Percentiles rank a stretch among this genome's conserved stretches.
Conservation (phyloP, 768 basidiomycete genomes). For the Boletus rubroflammeus region DNA sequence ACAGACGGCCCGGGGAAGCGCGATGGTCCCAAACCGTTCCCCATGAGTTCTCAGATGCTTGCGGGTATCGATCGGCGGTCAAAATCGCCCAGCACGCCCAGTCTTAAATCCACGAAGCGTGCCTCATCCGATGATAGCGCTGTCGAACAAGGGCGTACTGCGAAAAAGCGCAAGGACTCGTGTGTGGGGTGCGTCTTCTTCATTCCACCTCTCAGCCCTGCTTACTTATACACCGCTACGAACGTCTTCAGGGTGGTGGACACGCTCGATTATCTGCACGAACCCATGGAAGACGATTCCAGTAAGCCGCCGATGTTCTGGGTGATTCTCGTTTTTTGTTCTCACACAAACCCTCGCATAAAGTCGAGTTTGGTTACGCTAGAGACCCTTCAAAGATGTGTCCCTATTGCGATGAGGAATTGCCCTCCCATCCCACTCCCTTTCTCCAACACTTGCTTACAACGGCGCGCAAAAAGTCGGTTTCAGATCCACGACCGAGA, state of each 20-base stretch:
- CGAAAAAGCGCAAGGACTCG: constrained; percentile 35
- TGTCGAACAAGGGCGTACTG: constrained; percentile 21
- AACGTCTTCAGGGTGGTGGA: constrained; percentile 8
- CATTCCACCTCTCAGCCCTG: constrained; percentile 7
- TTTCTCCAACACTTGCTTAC: constrained; percentile 52
- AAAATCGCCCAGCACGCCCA: constrained; percentile 14
- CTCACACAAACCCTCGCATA: background rate
- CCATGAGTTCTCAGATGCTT: constrained; percentile 47
- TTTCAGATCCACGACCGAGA: constrained; percentile 57
- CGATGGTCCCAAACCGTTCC: constrained; percentile 36
- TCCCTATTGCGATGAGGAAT: constrained; percentile 73
- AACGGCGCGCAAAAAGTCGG: constrained; percentile 50
- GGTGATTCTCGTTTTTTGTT: background rate
- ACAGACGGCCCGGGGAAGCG: background rate
- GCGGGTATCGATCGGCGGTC: constrained; percentile 35
- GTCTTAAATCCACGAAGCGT: constrained; percentile 25
- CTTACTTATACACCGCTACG: background rate
- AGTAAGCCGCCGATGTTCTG: constrained; percentile 29
- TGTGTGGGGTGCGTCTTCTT: constrained; percentile 9
- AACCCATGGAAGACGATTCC: constrained; percentile 38
- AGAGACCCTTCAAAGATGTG: constrained; percentile 69
- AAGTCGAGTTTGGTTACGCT: constrained; percentile 50
- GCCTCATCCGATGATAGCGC: constrained; percentile 34
- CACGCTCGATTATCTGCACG: constrained; percentile 13
- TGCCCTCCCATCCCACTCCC: constrained; percentile 62